Conservation (phyloP, 352 stramenopile genomes). For the Globisporangium carolinianum region DNA sequence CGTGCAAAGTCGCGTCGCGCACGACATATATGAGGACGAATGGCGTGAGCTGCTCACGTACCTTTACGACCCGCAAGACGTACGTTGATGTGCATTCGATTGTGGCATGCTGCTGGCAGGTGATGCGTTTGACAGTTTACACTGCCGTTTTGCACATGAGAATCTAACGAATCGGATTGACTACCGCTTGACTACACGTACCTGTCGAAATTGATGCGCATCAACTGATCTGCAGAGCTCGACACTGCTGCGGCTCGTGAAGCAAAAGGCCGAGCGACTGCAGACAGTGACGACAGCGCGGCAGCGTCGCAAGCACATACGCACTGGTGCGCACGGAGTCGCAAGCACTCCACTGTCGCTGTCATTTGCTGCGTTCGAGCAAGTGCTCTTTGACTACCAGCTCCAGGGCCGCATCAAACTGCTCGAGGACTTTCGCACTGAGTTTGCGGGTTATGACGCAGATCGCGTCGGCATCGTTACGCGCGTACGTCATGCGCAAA, state of each 20-base stretch:
- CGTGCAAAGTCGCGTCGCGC: constrained; percentile 32
- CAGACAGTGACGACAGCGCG: constrained; percentile 7
- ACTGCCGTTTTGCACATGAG: too few species aligned
- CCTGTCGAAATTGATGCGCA: too few species aligned
- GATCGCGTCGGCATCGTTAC: constrained; percentile 57
- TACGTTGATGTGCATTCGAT: constrained; percentile 14
- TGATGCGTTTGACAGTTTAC: too few species aligned
- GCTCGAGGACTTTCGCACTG: constrained; percentile 41
- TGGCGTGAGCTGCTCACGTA: constrained; percentile 71
- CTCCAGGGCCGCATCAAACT: constrained; percentile 55
- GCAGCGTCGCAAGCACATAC: constrained; percentile 11
- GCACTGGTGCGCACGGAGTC: not conserved
- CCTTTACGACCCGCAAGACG: constrained; percentile 68
- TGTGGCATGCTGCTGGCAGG: too few species aligned
- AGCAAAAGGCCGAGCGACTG: constrained; percentile 31
- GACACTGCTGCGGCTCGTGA: constrained; percentile 33
- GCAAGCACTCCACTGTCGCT: constrained; percentile 11
- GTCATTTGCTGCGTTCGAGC: constrained; percentile 55
- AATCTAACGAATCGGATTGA: too few species aligned
- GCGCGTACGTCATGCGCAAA: constrained; percentile 11
- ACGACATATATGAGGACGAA: constrained; percentile 47
- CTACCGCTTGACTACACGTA: too few species aligned
- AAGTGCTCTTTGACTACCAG: constrained; percentile 70
- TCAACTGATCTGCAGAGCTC: constrained; percentile 27
- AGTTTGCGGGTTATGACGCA: constrained; percentile 41